Evolutionary conservation across 495 filamentous ascomycete genomes (phyloP).

Genomic region (Extremus antarcticus): DNA sequence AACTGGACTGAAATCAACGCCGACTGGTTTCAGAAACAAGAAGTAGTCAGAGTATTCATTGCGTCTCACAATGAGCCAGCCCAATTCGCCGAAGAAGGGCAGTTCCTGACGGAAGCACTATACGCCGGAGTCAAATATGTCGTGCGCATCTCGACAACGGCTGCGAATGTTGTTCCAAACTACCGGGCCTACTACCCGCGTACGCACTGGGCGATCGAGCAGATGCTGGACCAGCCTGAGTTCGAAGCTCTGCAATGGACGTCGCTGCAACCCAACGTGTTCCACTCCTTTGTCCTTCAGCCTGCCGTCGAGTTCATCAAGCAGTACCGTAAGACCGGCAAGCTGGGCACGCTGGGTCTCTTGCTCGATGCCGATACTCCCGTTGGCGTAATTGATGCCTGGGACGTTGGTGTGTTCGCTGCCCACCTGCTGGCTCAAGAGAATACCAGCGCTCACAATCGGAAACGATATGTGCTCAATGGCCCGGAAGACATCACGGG

Average conservation of each 20-base stretch:
- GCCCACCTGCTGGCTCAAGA: slow-evolving; percentile 32
- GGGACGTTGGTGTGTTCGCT: slow-evolving; percentile 34
- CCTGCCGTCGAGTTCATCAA: slow-evolving; percentile 25
- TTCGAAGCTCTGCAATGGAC: slow-evolving; percentile 37
- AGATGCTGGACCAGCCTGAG: slow-evolving; percentile 31
- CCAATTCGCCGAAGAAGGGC: slow-evolving; percentile 37
- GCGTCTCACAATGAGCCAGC: slow-evolving; percentile 33
- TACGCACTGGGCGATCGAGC: slow-evolving; percentile 38
- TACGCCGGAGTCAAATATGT: slow-evolving; percentile 38
- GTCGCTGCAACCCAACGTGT: slow-evolving; percentile 37
- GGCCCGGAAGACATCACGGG: slow-evolving; percentile 37
- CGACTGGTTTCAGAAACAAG: slow-evolving; percentile 35
- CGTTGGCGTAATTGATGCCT: slow-evolving; percentile 30
- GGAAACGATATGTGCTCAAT: slow-evolving; percentile 35
- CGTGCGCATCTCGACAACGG: slow-evolving; percentile 38
- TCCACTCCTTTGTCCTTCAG: slow-evolving; percentile 21
- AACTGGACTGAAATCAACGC: slow-evolving; percentile 36
- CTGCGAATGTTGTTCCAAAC: slow-evolving; percentile 35
- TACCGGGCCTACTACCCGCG: slow-evolving; percentile 34
- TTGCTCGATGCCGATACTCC: slow-evolving; percentile 29
- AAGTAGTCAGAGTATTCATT: slow-evolving; percentile 35
- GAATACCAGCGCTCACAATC: slow-evolving; percentile 30
- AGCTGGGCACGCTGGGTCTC: slow-evolving; percentile 22
- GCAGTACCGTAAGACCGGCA: slow-evolving; percentile 32
- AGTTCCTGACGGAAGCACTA: slow-evolving; percentile 32